Evolutionary conservation across 345 rosid genomes (phyloP).

Genomic region (Sisymbrium altissimum): DNA sequence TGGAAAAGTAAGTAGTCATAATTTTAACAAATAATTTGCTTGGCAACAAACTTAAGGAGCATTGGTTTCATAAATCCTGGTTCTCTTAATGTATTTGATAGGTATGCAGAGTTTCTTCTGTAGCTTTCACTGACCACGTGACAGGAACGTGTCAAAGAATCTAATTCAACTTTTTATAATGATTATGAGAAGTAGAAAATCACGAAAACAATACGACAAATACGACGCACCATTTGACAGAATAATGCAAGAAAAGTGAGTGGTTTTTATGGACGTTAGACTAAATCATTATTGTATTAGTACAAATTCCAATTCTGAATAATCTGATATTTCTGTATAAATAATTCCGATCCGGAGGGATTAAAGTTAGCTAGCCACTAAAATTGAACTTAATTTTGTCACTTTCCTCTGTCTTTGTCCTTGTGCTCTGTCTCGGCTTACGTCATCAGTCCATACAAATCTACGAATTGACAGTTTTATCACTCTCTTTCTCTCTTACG

Average conservation of each 20-base stretch:
- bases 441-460: background rate
- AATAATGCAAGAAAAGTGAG: slow-evolving; percentile 6
- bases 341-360: background rate
- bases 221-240: slow-evolving; percentile 24
- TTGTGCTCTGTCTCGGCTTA: background rate
- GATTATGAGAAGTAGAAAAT: slow-evolving; percentile 8
- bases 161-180: slow-evolving; percentile 17
- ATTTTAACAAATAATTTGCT: background rate
- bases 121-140: slow-evolving; percentile 25
- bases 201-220: slow-evolving; percentile 19
- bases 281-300: background rate
- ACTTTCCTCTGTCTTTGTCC: slow-evolving; percentile 1
- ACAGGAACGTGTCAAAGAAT: slow-evolving; percentile 22
- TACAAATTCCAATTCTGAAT: background rate
- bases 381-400: slow-evolving; percentile 23
- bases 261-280: slow-evolving; percentile 10
- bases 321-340: background rate
- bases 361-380: background rate
- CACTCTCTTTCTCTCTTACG: background rate
- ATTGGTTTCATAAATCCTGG: background rate
- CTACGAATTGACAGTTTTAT: background rate
- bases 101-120: background rate
- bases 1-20: too few relatives aligned
- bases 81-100: background rate
- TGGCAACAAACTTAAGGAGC: background rate